Evolutionary conservation across 257 asterid genomes (phyloP), one percentile per base, ranked within the genome.

Genomic region (Paraleonurus japonicus): DNA sequence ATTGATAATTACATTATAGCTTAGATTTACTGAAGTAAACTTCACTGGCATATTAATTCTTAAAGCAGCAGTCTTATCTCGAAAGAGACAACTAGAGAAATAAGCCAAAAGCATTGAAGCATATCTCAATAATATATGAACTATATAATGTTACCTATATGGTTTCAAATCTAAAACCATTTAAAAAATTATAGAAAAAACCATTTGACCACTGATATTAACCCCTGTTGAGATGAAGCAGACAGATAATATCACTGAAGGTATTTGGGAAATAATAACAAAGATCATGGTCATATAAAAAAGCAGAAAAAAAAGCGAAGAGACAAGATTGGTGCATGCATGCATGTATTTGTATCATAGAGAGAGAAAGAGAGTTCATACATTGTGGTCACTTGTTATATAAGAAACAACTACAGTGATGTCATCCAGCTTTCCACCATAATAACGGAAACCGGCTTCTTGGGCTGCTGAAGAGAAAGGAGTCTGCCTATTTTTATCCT

Each of bases 401-500:
- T 82, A 92, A 35, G 99, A 95, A 24, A 92, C 97, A 16, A 89
- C 90, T 1, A 92, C 98, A 27, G 99, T 92, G 75, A 92, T 82
- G 81, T 92, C 98, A 71, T 92, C 98, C 16, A 94, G 97, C 75
- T 94, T 94, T 50, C 99, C 99, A 71, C 99, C 99, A 73, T 89
- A 81, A 70, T 89, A 94, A 26, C 93, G 96, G 72, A 84, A 84
- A 15, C 99, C 99, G 30, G 98, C 98, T 71, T 95, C 96, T 76
- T 91, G 98, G 19, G 99, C 99, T 63, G 99, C 96, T 47, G 96
- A 12, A 53, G 99, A 89, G 85, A 94, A 94, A 70, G 99, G 99
- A 35, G 98, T 88, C 83, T 89, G 99, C 69, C 98, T 70, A 85
- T 88, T 83, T 60, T 81, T 92, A 82, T 95, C 99, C 63, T 58